phyloP scores from a whole-genome alignment of 2,329 filamentous ascomycete species.

The Biscogniauxia marginata region DNA sequence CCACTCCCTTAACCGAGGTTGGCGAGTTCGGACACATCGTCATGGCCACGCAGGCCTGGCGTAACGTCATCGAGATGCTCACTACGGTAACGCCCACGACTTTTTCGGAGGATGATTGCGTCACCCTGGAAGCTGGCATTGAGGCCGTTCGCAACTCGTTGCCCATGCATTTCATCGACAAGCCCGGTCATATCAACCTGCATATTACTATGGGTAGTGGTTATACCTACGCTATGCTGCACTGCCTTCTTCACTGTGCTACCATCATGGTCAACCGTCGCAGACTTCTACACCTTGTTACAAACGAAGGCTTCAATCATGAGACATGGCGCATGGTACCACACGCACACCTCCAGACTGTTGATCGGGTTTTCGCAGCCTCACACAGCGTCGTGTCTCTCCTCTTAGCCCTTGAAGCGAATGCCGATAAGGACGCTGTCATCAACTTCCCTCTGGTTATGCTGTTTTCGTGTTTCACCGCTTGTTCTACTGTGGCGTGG shows the following conservation, averaged over 20 bases:
- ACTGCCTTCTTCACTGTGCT: constrained; percentile 59
- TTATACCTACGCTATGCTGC: constrained; percentile 62
- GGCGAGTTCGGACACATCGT: constrained; percentile 64
- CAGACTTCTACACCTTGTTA: constrained; percentile 57
- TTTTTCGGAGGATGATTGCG: constrained; percentile 55
- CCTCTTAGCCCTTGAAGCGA: constrained; percentile 53
- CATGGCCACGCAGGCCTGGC: constrained; percentile 59
- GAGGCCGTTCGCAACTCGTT: constrained; percentile 53
- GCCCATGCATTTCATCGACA: constrained; percentile 60
- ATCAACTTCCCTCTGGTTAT: constrained; percentile 63
- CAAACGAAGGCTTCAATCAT: constrained; percentile 49
- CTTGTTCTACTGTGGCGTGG: constrained; percentile 60
- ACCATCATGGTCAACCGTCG: constrained; percentile 61
- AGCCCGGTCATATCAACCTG: constrained; percentile 59
- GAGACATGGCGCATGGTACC: constrained; percentile 53
- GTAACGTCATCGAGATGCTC: constrained; percentile 61
- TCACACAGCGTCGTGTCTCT: constrained; percentile 59
- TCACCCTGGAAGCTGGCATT: constrained; percentile 52
- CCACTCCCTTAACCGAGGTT: constrained; percentile 47
- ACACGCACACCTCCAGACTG: constrained; percentile 49
- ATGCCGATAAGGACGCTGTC: constrained; percentile 56
- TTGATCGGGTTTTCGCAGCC: constrained; percentile 57
- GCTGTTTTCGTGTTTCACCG: constrained; percentile 62
- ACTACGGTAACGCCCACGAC: constrained; percentile 50
- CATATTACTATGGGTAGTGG: constrained; percentile 65